Percentiles rank a stretch among this genome's conserved stretches.
Conservation (phyloP, 2,329 filamentous ascomycete species). For the Venturiaceae sp. region DNA sequence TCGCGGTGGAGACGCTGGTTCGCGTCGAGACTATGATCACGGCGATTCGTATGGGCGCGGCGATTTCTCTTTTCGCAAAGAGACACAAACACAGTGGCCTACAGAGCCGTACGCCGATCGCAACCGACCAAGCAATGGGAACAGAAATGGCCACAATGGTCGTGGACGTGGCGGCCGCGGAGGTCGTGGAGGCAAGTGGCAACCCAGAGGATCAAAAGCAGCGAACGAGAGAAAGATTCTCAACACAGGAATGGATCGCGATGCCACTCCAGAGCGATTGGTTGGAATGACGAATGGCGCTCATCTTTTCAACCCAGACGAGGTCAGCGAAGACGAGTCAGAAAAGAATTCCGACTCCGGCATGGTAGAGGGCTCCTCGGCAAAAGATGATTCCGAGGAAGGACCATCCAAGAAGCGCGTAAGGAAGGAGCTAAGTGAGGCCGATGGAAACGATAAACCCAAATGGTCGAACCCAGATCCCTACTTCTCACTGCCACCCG, state of each 20-base stretch:
- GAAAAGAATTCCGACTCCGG: constrained; percentile 18
- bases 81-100: constrained; percentile 19
- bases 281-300: constrained; percentile 31
- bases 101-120: constrained; percentile 13
- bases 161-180: background rate
- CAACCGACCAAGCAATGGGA: constrained; percentile 2
- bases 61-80: constrained; percentile 25
- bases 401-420: constrained; percentile 3
- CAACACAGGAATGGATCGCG: constrained; percentile 27
- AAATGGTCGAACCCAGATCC: constrained; percentile 97
- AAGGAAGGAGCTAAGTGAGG: constrained; percentile 10
- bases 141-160: background rate
- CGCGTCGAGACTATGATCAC: background rate
- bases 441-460: constrained; percentile 36
- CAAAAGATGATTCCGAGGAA: constrained; percentile 1
- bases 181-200: background rate
- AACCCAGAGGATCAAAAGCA: constrained; percentile 16
- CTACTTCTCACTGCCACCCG: constrained; percentile 77
- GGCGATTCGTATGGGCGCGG: background rate
- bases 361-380: constrained; percentile 8
- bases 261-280: constrained; percentile 33
- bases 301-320: constrained; percentile 28
- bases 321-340: too few species aligned
- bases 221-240: constrained; percentile 35
- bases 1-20: background rate